Base-by-base conservation (phyloP, 169 alveolate genomes). In the Ichthyophthirius multifiliis region DNA sequence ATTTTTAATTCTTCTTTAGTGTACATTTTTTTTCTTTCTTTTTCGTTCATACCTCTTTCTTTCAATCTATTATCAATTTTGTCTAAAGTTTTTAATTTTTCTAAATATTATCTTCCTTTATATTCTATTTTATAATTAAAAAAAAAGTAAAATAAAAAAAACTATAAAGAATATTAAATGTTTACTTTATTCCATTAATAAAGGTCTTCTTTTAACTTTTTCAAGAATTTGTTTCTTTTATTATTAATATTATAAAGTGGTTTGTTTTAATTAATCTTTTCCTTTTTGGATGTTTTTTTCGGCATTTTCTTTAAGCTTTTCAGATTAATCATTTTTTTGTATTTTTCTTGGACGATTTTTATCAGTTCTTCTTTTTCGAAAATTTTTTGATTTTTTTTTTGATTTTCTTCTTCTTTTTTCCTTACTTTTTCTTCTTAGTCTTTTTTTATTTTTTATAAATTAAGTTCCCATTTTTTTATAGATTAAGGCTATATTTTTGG, bases 401-500 rank as follows among this genome's bases (percentile, higher is more conserved):
- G 16, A 9, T 67, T 37, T 20, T 67, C 46, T 41, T 67, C 35
- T 10, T 67, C 9, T 32, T 34, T 37, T 44, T 67, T 67, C 27
- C 9, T 41, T 67, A 37, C 48, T 67, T 67, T 37, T 18, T 67
- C 77, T 67, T 67, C 77, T 67, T 67, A 37, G 0, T 67, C 77
- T 39, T 81, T 48, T 41, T 73, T 67, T 18, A 30, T 20, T 34
- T 71, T 45, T 43, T 81, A 65, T 39, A 67, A 46, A 20, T 34
- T 20, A 4, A 34, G n/a, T 41, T 81, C 86, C 65, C 74, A 81
- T 81, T 81, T 81, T 32, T 81, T 45, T 27, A 76, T 81, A 15
- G 82, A 67, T 16, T 81, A 76, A 15, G 86, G 86, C 34, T 67
- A 27, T 23, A 62, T 47, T 5, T 34, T 48, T 6, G 86, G 86